Base-by-base conservation (phyloP, 257 asterid genomes). In the Rauvolfia tetraphylla region DNA sequence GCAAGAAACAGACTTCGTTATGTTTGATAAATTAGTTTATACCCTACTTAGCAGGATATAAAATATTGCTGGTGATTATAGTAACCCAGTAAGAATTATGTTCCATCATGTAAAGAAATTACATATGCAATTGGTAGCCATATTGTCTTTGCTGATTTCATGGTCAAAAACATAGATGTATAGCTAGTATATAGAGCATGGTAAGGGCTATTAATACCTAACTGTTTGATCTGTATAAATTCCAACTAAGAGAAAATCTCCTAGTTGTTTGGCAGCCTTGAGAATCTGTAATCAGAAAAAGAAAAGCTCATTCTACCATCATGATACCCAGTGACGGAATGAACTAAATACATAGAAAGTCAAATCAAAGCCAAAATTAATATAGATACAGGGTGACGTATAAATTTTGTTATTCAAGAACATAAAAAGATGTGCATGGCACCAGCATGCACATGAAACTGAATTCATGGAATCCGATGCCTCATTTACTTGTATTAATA, bases 201-300 rank as follows among this genome's bases (percentile, higher is more conserved):
- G 20, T 27, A 33, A 38, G 29, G 8, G 25, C 66, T 29, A 23
- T 49, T 46, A 87, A 51, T 87, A 95, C 98, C 98, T 85, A 54
- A 92, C 91, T 48, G 92, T 87, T 46, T 91, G 89, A 80, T 92
- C 97, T 7, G 88, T 72, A 85, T 92, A 92, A 79, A 95, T 79
- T 62, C 98, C 98, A 82, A 92, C 98, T 71, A 95, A 90, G 79
- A 95, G 98, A 83, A 95, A 95, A 82, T 95, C 98, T 72, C 98
- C 98, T 62, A 83, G 96, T 76, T 90, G 92, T 79, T 89, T 86
- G 31, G 98, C 98, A 70, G 77, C 81, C 91, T 87, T 89, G 31
- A 95, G 97, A 85, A 95, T 91, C 98, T 94, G 90, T 23, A 72
- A 29, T 78, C 78, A 51, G 42, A 86, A 62, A 80, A 59, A 71